Base-by-base conservation (phyloP, 2,329 filamentous ascomycete genomes). In the Penicillium sp. region DNA sequence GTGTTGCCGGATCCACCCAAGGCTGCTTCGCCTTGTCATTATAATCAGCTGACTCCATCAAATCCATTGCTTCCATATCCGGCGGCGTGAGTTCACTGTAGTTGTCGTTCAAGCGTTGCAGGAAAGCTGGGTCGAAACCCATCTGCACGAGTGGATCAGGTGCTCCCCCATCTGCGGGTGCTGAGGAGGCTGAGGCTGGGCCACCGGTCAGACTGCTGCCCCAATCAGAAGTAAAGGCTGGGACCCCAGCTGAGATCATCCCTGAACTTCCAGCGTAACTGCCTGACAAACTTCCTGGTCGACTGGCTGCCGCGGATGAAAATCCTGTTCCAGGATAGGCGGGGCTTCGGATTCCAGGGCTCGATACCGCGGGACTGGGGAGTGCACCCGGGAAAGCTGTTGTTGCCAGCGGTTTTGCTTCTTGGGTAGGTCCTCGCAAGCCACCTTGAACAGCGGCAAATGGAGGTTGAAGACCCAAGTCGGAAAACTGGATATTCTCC, bases 391-490 rank as follows among this genome's bases (percentile, higher is more conserved):
- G 61, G 52, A 63, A 65, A 13, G 65, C 29, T 18, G 59, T 43
- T 49, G 61, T 59, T 3, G 69, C 64, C 19, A 68, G 31, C 11
- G 60, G 28, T 46, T 74, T 75, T 46, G 64, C 64, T 54, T 75
- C 73, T n/a, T 65, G 58, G 9, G 72, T 71, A 14, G 72, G 57
- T 10, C 59, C 62, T 31, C 66, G 66, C 49, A 74, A 54, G 2
- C 73, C 72, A 28, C 74, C 73, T 18, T 71, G 64, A 13, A 71
- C 64, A 23, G 75, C 75, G 56, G 75, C 75, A 56, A 72, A 78
- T 7, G 76, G 77, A 2, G 75, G 73, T 46, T 74, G 70, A 67
- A 79, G 74, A 1, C 70, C 74, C 18, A 78, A 55, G 55, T 76
- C 72, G 11, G 68, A 62, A 14, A 74, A 65, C 43, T 70, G 67